Evolutionary conservation across 2,329 filamentous ascomycete species (phyloP).

Genomic region (Thermoascus crustaceus): DNA sequence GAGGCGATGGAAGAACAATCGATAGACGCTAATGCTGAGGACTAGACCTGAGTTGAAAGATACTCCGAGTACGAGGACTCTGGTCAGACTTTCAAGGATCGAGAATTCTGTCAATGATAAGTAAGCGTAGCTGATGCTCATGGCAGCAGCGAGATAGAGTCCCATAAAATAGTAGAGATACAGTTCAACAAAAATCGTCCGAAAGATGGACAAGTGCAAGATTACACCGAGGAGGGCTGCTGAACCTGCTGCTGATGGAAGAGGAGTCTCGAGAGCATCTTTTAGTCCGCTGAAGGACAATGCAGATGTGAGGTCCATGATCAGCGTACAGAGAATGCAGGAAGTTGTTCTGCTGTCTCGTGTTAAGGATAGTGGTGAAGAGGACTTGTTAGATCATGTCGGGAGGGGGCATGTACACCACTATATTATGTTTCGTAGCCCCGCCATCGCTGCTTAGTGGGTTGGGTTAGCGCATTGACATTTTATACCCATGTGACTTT

Average conservation of each 20-base stretch:
- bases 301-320: too few species aligned
- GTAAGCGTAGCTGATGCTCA: conserved; percentile 2
- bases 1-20: conserved; percentile 8
- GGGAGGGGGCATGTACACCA: too few species aligned
- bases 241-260: conserved; percentile 1
- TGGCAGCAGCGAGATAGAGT: not conserved
- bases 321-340: too few species aligned
- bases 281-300: not conserved
- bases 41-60: conserved; percentile 2
- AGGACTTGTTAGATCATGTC: too few species aligned
- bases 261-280: not conserved
- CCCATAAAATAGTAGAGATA: conserved; percentile 1
- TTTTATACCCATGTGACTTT: too few species aligned
- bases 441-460: too few species aligned
- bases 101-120: conserved; percentile 2
- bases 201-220: conserved; percentile 3
- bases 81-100: not conserved
- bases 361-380: too few species aligned
- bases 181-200: conserved; percentile 1
- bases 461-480: too few species aligned
- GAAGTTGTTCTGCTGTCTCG: too few species aligned
- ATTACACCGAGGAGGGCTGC: conserved; percentile 1
- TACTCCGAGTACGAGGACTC: not conserved
- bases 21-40: conserved; percentile 5
- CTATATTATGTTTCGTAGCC: too few species aligned